A percentile compares a stretch with the other conserved stretches of the same genome.
Conservation (phyloP, 495 filamentous ascomycete genomes). For the Penicillium cataractarum region DNA sequence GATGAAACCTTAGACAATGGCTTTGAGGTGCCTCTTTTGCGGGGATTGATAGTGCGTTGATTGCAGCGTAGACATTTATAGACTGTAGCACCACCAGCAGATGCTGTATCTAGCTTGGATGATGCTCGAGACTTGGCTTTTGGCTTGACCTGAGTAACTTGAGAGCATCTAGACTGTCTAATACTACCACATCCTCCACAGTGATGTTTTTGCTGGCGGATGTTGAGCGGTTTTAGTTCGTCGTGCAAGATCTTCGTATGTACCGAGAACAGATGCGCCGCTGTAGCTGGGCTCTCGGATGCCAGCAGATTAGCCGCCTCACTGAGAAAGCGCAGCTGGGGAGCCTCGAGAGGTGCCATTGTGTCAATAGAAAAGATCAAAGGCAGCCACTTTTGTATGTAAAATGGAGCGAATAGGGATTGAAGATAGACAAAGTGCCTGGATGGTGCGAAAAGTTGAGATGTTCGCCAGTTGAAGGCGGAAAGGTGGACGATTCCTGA, state of each 20-base stretch:
- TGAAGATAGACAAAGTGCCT: neutral
- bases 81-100: slow-evolving; percentile 29
- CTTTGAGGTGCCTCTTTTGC: slow-evolving; percentile 21
- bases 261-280: slow-evolving; percentile 49
- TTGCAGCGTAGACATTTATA: slow-evolving; percentile 47
- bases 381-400: neutral
- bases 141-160: slow-evolving; percentile 30
- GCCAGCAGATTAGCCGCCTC: slow-evolving; percentile 48
- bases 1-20: slow-evolving; percentile 16
- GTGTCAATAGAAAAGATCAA: neutral
- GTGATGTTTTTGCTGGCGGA: slow-evolving; percentile 40
- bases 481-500: neutral
- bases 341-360: slow-evolving; percentile 42
- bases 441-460: neutral
- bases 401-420: neutral
- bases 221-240: slow-evolving; percentile 41
- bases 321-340: slow-evolving; percentile 48
- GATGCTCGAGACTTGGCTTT: slow-evolving; percentile 27
- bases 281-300: slow-evolving; percentile 48
- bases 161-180: slow-evolving; percentile 47
- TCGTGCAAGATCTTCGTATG: slow-evolving; percentile 48
- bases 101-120: slow-evolving; percentile 15
- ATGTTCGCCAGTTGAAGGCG: neutral
- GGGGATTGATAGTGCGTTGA: slow-evolving; percentile 34
- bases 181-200: slow-evolving; percentile 58